Evolutionary conservation across 176 grass and related monocot genomes (phyloP), one percentile per base, ranked within the genome.

Genomic region (Phoenix roebelenii): DNA sequence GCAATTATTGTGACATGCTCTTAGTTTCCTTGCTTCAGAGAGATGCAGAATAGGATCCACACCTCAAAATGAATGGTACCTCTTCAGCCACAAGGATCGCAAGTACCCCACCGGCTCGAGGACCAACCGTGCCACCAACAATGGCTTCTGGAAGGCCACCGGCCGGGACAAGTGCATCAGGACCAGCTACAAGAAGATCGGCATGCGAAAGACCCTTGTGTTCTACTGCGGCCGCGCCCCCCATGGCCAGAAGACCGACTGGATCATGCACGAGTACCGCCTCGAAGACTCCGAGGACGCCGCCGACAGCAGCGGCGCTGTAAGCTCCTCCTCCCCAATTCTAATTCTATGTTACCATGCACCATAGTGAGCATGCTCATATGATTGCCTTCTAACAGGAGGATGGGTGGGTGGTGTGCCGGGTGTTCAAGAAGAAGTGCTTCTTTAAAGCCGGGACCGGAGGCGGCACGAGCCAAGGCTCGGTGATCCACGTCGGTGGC

Each of bases 391-490:
- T 44, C 35, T 2, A 2, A 57, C 80, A 98, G 87, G 93, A 98
- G 64, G 93, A 98, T 51, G 93, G 87, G 55, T 98, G 93, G 93
- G 93, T 98, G 65, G 87, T 79, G 19, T 98, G 87, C 79, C 76
- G 93, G 29, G 93, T 98, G 52, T 98, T 92, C 82, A 98, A 98
- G 82, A 98, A 98, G 82, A 98, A 98, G 73, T 98, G 84, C 54
- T 98, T 98, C 68, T 98, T 98, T 51, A 98, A 98, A 54, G 74
- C 85, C 18, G 79, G 52, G 18, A 52, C 26, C n/a, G 65, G 17
- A 14, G 17, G 52, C 18, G 25, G 49, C 5, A n/a, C 49, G 52
- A 68, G 52, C 28, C 17, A 32, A 25, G 65, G 9, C 18, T 1
- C 22, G 10, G 25, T 44, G 51, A 57, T 20, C 26, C 65, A 57